Percentiles rank a stretch among this genome's conserved stretches.
Evolutionary conservation across 805 yeast genomes (phyloP).

Genomic region (Zygoascus biomembranicola): DNA sequence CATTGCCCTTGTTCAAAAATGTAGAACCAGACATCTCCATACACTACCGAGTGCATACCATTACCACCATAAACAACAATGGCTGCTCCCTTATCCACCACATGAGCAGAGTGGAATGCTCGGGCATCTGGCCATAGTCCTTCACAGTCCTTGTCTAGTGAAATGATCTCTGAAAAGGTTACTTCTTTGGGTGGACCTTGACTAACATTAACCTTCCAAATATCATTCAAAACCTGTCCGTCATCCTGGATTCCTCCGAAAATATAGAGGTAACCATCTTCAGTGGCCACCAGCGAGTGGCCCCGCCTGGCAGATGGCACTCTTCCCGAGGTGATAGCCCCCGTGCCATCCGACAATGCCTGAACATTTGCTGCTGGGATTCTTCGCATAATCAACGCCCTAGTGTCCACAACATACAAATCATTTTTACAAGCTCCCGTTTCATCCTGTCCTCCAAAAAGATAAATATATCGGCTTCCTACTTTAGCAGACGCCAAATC

Average conservation of each 20-base stretch:
- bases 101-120: conserved; percentile 16
- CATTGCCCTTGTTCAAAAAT: conserved; percentile 10
- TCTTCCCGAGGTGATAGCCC: conserved; percentile 2
- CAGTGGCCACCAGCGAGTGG: conserved; percentile 10
- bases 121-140: conserved; percentile 15
- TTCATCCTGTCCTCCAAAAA: conserved; percentile 18
- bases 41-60: conserved; percentile 7
- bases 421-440: conserved; percentile 1
- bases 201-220: conserved; percentile 14
- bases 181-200: conserved; percentile 7
- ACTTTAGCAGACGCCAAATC: conserved; percentile 12
- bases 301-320: conserved; percentile 13
- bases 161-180: conserved; percentile 9
- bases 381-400: conserved; percentile 7
- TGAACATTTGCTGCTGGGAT: neutral
- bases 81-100: neutral
- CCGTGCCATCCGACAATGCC: neutral
- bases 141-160: conserved; percentile 13
- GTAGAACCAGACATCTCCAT: conserved; percentile 14
- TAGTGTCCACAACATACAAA: conserved; percentile 13
- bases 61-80: conserved; percentile 18
- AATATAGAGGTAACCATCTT: conserved; percentile 8
- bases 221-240: conserved; percentile 11
- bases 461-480: conserved; percentile 11
- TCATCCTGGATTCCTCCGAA: conserved; percentile 16